Percentiles rank a stretch among this genome's conserved stretches.
Conservation (phyloP, 257 asterid species). For the Solanum sejunctum region DNA sequence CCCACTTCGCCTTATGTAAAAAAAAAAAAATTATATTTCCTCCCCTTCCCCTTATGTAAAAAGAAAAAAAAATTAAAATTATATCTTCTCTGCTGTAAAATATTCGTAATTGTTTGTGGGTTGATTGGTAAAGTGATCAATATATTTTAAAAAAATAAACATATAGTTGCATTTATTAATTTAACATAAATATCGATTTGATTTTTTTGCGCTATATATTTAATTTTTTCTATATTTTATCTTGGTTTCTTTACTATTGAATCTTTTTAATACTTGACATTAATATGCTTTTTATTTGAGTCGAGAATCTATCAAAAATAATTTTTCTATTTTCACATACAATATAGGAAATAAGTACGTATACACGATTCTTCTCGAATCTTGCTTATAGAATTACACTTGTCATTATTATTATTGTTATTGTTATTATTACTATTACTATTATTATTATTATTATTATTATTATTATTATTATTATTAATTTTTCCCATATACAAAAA, state of each 20-base stretch:
- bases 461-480: background rate
- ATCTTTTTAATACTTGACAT: background rate
- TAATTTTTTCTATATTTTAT: background rate
- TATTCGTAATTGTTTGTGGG: background rate
- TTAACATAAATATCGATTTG: background rate
- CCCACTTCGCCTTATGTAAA: background rate
- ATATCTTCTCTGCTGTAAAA: background rate
- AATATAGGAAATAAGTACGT: background rate
- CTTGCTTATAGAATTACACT: background rate
- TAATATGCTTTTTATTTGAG: background rate
- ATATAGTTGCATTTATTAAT: background rate
- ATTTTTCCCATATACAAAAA: background rate
- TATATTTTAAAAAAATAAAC: background rate
- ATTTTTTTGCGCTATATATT: background rate
- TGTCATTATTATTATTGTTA: too few species aligned
- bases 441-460: too few species aligned
- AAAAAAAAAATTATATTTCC: background rate
- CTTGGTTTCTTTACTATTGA: background rate
- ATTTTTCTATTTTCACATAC: background rate
- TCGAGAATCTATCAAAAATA: accelerated
- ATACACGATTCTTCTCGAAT: background rate
- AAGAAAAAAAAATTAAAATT: background rate
- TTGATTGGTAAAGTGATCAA: background rate
- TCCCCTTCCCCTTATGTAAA: background rate
- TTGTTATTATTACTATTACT: background rate